phyloP scores from a whole-genome alignment of 441 rosid genomes.

The Populus tomentosa region DNA sequence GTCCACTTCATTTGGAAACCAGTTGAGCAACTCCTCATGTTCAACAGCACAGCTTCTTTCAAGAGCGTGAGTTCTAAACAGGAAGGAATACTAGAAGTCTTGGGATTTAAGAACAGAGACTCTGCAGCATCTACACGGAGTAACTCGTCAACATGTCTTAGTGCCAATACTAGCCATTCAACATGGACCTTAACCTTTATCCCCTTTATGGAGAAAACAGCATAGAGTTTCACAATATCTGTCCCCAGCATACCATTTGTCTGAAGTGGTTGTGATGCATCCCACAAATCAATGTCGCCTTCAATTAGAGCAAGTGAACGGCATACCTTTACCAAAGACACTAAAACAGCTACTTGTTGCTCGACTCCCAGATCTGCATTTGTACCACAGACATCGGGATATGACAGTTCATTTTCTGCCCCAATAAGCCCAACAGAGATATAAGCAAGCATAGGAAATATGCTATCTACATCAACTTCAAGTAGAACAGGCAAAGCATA shows the following conservation, averaged over 20 bases:
- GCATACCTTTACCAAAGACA: slow-evolving; percentile 88
- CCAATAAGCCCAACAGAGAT: slow-evolving; percentile 54
- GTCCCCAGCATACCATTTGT: slow-evolving; percentile 18
- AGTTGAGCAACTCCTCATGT: slow-evolving; percentile 95
- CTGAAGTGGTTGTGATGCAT: slow-evolving; percentile 17
- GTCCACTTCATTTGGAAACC: slow-evolving; percentile 99
- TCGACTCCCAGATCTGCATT: slow-evolving; percentile 49
- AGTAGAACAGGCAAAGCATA: slow-evolving; percentile 83
- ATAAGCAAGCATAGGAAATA: slow-evolving; percentile 80
- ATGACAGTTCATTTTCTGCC: slow-evolving; percentile 41
- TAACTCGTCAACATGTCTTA: slow-evolving; percentile 87
- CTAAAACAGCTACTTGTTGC: slow-evolving; percentile 75
- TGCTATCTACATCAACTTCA: slow-evolving; percentile 79
- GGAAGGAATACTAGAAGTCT: slow-evolving; percentile 85
- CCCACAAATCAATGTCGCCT: slow-evolving; percentile 74
- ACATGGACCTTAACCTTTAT: slow-evolving; percentile 62
- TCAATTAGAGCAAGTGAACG: slow-evolving; percentile 87
- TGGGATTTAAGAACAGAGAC: slow-evolving; percentile 87
- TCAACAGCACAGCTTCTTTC: slow-evolving; percentile 82
- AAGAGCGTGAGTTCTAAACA: slow-evolving; percentile 71
- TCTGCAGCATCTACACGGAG: slow-evolving; percentile 97
- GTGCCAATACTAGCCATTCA: slow-evolving; percentile 81
- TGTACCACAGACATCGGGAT: slow-evolving; percentile 31
- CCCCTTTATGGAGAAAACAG: slow-evolving; percentile 65
- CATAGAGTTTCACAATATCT: slow-evolving; percentile 35